These are phyloP conservation scores for Ustilago crameri DNA, from an alignment of 1,284 basidiomycete genomes.

Conservation along the genomic window DNA sequence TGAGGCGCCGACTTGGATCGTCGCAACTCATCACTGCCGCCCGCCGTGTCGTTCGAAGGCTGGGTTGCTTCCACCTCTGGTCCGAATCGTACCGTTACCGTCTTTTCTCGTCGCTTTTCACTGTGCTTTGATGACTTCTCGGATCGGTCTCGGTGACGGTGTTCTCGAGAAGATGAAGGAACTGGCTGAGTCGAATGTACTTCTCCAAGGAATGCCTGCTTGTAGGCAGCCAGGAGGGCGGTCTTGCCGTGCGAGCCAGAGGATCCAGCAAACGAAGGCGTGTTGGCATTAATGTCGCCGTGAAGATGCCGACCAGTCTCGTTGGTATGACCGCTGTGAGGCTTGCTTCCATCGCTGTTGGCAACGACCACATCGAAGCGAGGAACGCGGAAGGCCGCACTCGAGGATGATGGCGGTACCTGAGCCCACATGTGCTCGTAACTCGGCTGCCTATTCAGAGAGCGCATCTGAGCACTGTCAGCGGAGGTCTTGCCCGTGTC, in stretches of 20 bases:
- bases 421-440: conserved; percentile 24
- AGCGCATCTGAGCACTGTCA: background rate
- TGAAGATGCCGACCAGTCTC: conserved; percentile 2
- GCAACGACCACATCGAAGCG: conserved; percentile 23
- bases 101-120: conserved; percentile 39
- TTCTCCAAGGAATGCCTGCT: conserved; percentile 33
- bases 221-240: conserved; percentile 36
- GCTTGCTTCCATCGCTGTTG: conserved; percentile 3
- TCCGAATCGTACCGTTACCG: conserved; percentile 36
- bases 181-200: background rate
- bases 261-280: conserved; percentile 20
- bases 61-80: background rate
- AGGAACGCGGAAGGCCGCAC: conserved; percentile 15
- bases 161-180: conserved; percentile 8
- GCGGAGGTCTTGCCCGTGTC: conserved; percentile 7
- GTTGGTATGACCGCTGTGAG: conserved; percentile 1
- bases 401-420: background rate
- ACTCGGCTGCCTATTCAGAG: conserved; percentile 25
- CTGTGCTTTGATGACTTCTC: conserved; percentile 18
- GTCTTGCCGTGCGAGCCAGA: conserved; percentile 34
- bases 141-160: conserved; percentile 10
- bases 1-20: conserved; percentile 30
- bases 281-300: conserved; percentile 19
- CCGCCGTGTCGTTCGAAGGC: background rate
- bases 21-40: conserved; percentile 3